Evolutionary conservation across 495 filamentous ascomycete genomes (phyloP).

Genomic region (Mytilinidion resinicola): DNA sequence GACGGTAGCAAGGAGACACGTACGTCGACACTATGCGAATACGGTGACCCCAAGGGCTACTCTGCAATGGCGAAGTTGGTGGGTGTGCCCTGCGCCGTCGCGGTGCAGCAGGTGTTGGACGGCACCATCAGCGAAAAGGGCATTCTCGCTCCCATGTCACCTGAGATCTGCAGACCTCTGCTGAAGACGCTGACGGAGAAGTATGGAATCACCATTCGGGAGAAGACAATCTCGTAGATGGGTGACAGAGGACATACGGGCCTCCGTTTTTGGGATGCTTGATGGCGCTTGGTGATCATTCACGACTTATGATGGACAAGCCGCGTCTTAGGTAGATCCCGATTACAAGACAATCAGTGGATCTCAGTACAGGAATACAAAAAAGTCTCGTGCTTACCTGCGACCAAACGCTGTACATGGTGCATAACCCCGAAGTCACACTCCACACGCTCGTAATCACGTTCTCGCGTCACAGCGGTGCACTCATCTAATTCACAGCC

Average conservation of each 20-base stretch:
- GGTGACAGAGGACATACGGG: no score
- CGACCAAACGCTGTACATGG: no score
- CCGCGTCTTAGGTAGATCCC: no score
- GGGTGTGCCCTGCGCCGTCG: slow-evolving; percentile 55
- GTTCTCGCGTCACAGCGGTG: no score
- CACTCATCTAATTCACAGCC: no score
- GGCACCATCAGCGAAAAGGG: slow-evolving; percentile 74
- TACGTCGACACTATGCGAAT: slow-evolving; percentile 78
- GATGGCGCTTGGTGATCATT: no score
- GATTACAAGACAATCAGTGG: no score
- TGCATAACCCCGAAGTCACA: no score
- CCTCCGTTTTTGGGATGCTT: neutral
- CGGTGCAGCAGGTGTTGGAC: slow-evolving; percentile 63
- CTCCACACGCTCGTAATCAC: no score
- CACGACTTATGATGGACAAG: no score
- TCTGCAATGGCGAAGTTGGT: slow-evolving; percentile 86
- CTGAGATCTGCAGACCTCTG: slow-evolving; percentile 58
- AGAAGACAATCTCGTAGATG: slow-evolving; percentile 31
- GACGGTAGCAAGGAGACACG: slow-evolving; percentile 69
- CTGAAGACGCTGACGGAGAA: slow-evolving; percentile 43
- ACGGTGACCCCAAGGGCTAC: slow-evolving; percentile 74
- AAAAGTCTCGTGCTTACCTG: no score
- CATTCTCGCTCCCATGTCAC: slow-evolving; percentile 73
- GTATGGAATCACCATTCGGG: slow-evolving; percentile 38
- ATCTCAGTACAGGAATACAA: no score